Base-by-base conservation (phyloP, 306 rosid species). In the Abrus pulchellus region DNA sequence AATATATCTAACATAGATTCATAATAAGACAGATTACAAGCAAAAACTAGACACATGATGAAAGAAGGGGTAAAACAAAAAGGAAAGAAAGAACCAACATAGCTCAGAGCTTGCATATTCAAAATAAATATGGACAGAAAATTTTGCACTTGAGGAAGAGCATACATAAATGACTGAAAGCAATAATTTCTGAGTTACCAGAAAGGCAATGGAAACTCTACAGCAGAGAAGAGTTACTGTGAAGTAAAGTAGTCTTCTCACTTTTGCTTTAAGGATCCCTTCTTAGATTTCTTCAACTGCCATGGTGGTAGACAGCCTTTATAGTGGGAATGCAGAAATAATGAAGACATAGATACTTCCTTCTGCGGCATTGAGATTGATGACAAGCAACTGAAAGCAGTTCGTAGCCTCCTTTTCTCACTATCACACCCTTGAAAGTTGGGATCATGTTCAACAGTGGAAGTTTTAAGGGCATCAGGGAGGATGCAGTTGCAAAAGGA, bases 241-340 rank as follows among this genome's bases (percentile, higher is more conserved):
- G 72, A 69, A 62, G 52, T 36, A 50, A 48, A 70, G 44, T 74
- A 34, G 40, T 67, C 49, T 68, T 84, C 80, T 90, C 89, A 88
- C 52, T 81, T 69, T 92, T 89, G 83, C 89, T 91, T 93, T 62
- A 75, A 34, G 54, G 94, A 86, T 70, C 75, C 90, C 74, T 76
- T 90, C 88, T 72, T 90, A 43, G 97, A 91, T 77, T 89, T 85
- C 86, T 78, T 83, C 1, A 79, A 57, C 81, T 83, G 80, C 87
- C 99, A 95, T 9, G 94, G 97, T 3, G 99, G 97, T 49, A 94
- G 74, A 81, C 97, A 92, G 66, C 97, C 97, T 84, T 94, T 94
- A 71, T 91, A 91, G 80, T 93, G 99, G 55, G 97, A 93, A 77
- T 93, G 99, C 71, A 95, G 86, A 86, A 91, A 91, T 81, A 93